Base-by-base conservation (phyloP, 2,329 filamentous ascomycete species). In the Pseudopithomyces maydicus region DNA sequence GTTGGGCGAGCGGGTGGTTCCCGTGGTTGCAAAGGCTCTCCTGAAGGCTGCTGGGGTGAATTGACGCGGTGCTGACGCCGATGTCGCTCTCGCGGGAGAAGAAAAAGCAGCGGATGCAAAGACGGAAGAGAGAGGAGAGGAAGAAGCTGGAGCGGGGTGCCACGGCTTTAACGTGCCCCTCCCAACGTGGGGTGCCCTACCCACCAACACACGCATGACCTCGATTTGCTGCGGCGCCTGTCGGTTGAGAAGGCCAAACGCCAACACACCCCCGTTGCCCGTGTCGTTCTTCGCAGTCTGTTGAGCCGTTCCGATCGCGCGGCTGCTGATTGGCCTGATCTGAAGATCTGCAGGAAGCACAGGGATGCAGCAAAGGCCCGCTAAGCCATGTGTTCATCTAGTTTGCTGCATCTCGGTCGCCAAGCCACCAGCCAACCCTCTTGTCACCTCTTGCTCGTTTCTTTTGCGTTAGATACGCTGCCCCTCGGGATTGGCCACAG, bases 321-420 rank as follows among this genome's bases (percentile, higher is more conserved):
- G 7, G 51, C 33, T n/a, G 41, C 50, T 63, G 54, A 63, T 65
- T 65, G 58, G 58, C 39, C 52, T 55, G 53, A 58, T 54, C 53
- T 54, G 55, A 56, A 17, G 46, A 49, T 55, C 39, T 26, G 46
- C 55, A 47, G 20, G 43, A 11, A 48, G 33, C 33, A 50, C 35
- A 35, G 17, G 45, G 29, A 47, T 47, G 6, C 35, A n/a, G 29
- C n/a, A 11, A 5, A 19, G n/a, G n/a, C 29, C 5, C 8, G 45
- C 58, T 57, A 59, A 32, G 17, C 57, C 57, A 35, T 33, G 59
- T 41, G 57, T 26, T 38, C 55, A 62, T 60, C 58, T 61, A 56
- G 56, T 47, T 33, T 19, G 54, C 57, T 49, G 54, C 19, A 23
- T 10, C 20, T n/a, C 10, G 19, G 5, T 23, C 47, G 22, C 47